Evolutionary conservation across 352 stramenopile genomes (phyloP).

Genomic region (Phytophthora pinifolia): DNA sequence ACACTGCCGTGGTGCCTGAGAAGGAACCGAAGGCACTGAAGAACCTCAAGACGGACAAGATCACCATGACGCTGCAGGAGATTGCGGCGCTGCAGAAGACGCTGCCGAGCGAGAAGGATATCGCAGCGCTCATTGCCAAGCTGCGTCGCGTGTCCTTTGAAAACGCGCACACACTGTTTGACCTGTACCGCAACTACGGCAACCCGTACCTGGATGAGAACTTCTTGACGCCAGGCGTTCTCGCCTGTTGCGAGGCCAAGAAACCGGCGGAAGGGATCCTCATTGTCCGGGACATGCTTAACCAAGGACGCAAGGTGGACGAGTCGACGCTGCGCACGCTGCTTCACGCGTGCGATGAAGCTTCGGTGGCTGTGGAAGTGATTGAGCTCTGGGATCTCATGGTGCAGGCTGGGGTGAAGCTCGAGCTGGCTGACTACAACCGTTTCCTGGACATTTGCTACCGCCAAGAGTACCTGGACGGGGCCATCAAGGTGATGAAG

Average conservation of each 20-base stretch:
- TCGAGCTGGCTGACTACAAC: constrained; percentile 63
- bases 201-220: constrained; percentile 84
- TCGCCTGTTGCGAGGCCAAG: constrained; percentile 77
- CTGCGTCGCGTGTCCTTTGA: constrained; percentile 73
- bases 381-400: constrained; percentile 77
- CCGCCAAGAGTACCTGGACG: constrained; percentile 73
- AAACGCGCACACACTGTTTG: constrained; percentile 76
- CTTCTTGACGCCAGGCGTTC: constrained; percentile 76
- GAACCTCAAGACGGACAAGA: constrained; percentile 54
- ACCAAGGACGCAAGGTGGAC: constrained; percentile 84
- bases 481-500: constrained; percentile 77
- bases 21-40: constrained; percentile 35
- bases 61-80: constrained; percentile 72
- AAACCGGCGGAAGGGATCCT: constrained; percentile 70
- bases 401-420: constrained; percentile 55
- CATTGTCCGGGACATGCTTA: constrained; percentile 84
- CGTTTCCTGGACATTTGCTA: constrained; percentile 80
- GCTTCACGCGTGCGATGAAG: constrained; percentile 73
- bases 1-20: constrained; percentile 18
- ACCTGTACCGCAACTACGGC: constrained; percentile 86
- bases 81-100: constrained; percentile 78
- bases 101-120: constrained; percentile 63
- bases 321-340: constrained; percentile 67
- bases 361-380: constrained; percentile 55
- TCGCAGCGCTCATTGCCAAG: constrained; percentile 56